Percentiles rank a stretch among this genome's conserved stretches.
Evolutionary conservation across 2,329 filamentous ascomycete genomes (phyloP).

Genomic region (Aspergillus uvarum): DNA sequence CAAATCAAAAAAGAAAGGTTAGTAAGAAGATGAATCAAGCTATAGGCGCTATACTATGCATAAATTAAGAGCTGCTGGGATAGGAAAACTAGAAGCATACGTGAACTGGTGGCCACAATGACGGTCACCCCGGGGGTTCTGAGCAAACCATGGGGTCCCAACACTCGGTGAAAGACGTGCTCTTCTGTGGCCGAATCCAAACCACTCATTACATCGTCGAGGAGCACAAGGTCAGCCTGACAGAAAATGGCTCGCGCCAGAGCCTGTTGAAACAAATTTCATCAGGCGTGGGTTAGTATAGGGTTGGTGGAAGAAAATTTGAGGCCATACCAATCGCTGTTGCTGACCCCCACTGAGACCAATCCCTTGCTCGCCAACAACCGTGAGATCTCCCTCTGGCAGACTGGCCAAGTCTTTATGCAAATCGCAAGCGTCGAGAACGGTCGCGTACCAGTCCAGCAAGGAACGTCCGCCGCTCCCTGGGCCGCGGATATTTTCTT

Average conservation of each 20-base stretch:
- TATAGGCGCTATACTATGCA: too few relatives aligned
- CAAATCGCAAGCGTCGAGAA: neutral
- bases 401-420: neutral
- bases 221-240: neutral
- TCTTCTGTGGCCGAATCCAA: neutral
- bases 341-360: slow-evolving; percentile 2
- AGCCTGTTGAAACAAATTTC: neutral
- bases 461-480: neutral
- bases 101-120: neutral
- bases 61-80: too few relatives aligned
- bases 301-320: too few relatives aligned
- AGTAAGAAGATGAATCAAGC: too few relatives aligned
- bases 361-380: neutral
- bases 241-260: slow-evolving; percentile 4
- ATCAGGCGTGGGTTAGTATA: neutral
- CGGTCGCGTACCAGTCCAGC: neutral
- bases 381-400: neutral
- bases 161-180: neutral
- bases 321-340: neutral
- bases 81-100: too few relatives aligned
- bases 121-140: neutral
- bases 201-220: slow-evolving; percentile 4
- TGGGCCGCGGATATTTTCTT: neutral
- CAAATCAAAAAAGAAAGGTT: too few relatives aligned
- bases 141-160: neutral